Conservation (phyloP, 495 filamentous ascomycete genomes). For the Penicillium cataractarum region DNA sequence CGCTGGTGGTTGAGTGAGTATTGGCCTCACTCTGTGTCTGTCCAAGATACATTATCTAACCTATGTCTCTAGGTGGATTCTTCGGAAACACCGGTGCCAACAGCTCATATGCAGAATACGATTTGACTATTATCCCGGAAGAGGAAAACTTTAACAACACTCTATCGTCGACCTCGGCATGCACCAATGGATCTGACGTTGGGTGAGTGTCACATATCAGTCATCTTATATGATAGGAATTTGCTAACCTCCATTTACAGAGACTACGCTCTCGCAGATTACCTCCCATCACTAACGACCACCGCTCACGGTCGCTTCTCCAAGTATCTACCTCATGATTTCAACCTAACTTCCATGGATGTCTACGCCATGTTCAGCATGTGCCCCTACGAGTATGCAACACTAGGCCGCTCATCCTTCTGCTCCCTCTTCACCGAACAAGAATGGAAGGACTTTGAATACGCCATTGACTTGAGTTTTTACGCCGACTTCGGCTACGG, state of each 20-base stretch:
- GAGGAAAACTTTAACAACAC: not conserved
- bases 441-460: not conserved
- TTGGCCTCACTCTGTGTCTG: not conserved
- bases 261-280: not conserved
- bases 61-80: not conserved
- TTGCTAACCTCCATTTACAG: not conserved
- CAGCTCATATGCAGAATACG: not conserved
- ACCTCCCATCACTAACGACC: not conserved
- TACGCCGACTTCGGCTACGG: not conserved
- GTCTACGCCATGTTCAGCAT: conserved; percentile 56
- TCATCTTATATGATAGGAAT: not conserved
- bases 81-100: not conserved
- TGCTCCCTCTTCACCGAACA: conserved; percentile 28
- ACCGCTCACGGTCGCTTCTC: not conserved
- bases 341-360: conserved; percentile 54
- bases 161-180: not conserved
- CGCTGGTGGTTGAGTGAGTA: conserved; percentile 27
- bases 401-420: conserved; percentile 41
- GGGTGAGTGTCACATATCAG: not conserved
- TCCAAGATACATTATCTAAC: not conserved
- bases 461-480: not conserved
- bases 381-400: conserved; percentile 41
- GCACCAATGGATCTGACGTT: not conserved
- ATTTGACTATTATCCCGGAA: not conserved
- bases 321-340: conserved; percentile 31